These are phyloP conservation scores for Diplodia scrobiculata DNA, from an alignment of 2,329 filamentous ascomycete genomes.

Conservation along the genomic window DNA sequence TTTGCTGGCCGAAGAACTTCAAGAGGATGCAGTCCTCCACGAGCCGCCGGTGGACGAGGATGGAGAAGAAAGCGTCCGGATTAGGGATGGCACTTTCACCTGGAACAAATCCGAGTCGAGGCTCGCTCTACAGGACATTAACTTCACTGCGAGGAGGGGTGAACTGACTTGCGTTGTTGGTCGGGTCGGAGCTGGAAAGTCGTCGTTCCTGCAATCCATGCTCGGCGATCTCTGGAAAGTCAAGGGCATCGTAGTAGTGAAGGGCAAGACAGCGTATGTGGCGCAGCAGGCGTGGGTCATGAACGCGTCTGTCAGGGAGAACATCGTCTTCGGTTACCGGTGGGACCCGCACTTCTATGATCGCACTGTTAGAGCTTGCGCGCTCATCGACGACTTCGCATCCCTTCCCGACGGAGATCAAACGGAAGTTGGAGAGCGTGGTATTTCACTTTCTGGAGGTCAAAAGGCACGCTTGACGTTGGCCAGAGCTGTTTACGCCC, in stretches of 20 bases:
- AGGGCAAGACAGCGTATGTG: constrained; percentile 85
- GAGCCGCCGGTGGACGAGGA: constrained; percentile 70
- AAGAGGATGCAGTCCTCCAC: constrained; percentile 74
- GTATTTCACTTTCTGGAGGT: constrained; percentile 92
- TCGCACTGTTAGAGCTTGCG: constrained; percentile 86
- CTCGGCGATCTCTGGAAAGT: constrained; percentile 91
- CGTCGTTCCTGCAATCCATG: constrained; percentile 83
- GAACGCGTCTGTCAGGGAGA: constrained; percentile 96
- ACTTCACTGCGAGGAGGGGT: constrained; percentile 86
- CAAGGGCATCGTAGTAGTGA: constrained; percentile 77
- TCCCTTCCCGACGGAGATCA: constrained; percentile 94
- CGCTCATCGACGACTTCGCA: constrained; percentile 84
- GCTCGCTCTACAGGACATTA: constrained; percentile 75
- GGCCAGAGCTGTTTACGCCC: constrained; percentile 90
- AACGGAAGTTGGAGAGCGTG: constrained; percentile 93
- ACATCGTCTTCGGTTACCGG: constrained; percentile 93
- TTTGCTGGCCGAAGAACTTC: constrained; percentile 84
- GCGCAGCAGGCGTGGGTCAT: constrained; percentile 94
- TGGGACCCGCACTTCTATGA: constrained; percentile 95
- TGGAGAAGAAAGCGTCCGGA: constrained; percentile 82
- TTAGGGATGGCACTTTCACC: constrained; percentile 85
- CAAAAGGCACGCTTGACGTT: constrained; percentile 93
- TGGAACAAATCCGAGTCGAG: constrained; percentile 81
- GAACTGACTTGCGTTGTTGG: constrained; percentile 92
- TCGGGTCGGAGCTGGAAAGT: constrained; percentile 92